These are phyloP conservation scores for Colletotrichum tabaci DNA, from an alignment of 2,329 filamentous ascomycete genomes.

Conservation along the genomic window DNA sequence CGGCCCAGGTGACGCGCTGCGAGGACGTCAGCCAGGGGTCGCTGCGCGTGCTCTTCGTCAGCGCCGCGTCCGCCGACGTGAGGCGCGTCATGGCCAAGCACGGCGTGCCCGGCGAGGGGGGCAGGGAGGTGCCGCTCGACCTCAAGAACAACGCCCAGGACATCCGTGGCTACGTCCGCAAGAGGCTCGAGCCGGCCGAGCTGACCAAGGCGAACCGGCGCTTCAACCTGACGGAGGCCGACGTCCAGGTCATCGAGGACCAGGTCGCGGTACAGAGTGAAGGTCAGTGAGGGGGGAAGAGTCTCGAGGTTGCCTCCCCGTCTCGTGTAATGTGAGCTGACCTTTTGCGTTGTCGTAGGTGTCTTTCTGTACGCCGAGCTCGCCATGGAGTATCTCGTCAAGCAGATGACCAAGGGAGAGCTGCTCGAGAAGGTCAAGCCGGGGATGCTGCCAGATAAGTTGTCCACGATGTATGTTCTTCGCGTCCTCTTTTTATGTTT, in stretches of 20 bases:
- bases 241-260: slow-evolving; percentile 23
- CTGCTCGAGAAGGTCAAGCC: slow-evolving; percentile 45
- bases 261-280: slow-evolving; percentile 32
- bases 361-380: slow-evolving; percentile 53
- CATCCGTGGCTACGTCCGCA: slow-evolving; percentile 33
- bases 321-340: background rate
- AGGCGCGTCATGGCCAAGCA: slow-evolving; percentile 44
- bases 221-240: slow-evolving; percentile 21
- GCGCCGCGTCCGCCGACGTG: slow-evolving; percentile 49
- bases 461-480: slow-evolving; percentile 9
- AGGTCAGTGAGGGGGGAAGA: slow-evolving; percentile 19
- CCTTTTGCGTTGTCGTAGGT: slow-evolving; percentile 38
- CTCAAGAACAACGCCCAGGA: slow-evolving; percentile 37
- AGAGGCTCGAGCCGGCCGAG: slow-evolving; percentile 1
- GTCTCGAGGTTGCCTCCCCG: too few relatives aligned
- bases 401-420: slow-evolving; percentile 42
- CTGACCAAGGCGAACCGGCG: background rate
- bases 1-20: slow-evolving; percentile 43
- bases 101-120: slow-evolving; percentile 43
- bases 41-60: slow-evolving; percentile 52
- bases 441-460: slow-evolving; percentile 33
- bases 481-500: background rate
- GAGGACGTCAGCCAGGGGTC: slow-evolving; percentile 45
- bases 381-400: slow-evolving; percentile 48
- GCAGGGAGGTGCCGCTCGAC: slow-evolving; percentile 49